phyloP scores from a whole-genome alignment of 2,329 filamentous ascomycete genomes.

The Cordyceps tenuipes region DNA sequence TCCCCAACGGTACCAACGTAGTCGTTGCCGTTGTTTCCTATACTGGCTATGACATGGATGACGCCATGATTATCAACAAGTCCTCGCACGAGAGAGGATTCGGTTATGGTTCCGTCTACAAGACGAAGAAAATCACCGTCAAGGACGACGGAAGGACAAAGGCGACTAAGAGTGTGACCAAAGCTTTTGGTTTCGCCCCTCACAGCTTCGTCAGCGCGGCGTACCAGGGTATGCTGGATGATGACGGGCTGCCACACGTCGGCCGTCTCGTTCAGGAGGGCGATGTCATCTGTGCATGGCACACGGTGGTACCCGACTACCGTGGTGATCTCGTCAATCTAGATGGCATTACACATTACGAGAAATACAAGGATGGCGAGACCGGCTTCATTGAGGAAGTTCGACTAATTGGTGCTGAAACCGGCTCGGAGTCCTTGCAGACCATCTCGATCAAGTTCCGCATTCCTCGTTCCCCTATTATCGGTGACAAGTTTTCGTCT shows the following conservation, averaged over 20 bases:
- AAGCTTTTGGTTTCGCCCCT: conserved; percentile 87
- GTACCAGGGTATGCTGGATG: conserved; percentile 66
- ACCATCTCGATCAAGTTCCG: conserved; percentile 88
- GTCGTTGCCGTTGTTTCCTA: conserved; percentile 98
- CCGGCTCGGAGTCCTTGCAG: conserved; percentile 74
- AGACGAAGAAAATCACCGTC: conserved; percentile 85
- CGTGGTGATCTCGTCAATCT: conserved; percentile 73
- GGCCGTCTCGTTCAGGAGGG: conserved; percentile 72
- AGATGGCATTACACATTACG: conserved; percentile 76
- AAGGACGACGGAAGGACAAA: conserved; percentile 67
- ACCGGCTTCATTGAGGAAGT: conserved; percentile 87
- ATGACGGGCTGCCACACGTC: conserved; percentile 77
- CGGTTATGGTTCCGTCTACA: conserved; percentile 93
- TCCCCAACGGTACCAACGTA: conserved; percentile 91
- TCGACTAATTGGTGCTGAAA: conserved; percentile 78
- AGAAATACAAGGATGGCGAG: conserved; percentile 92
- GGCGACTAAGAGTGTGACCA: conserved; percentile 60
- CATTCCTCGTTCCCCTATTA: conserved; percentile 80
- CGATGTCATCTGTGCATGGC: conserved; percentile 80
- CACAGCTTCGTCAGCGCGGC: conserved; percentile 62
- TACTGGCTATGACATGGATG: conserved; percentile 99
- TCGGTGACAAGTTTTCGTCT: conserved; percentile 98
- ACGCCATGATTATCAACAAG: conserved; percentile 99
- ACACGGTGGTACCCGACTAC: conserved; percentile 76
- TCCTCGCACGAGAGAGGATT: conserved; percentile 93